Evolutionary conservation across 2,329 filamentous ascomycete genomes (phyloP).

Genomic region (Mycosphaerella sp.): DNA sequence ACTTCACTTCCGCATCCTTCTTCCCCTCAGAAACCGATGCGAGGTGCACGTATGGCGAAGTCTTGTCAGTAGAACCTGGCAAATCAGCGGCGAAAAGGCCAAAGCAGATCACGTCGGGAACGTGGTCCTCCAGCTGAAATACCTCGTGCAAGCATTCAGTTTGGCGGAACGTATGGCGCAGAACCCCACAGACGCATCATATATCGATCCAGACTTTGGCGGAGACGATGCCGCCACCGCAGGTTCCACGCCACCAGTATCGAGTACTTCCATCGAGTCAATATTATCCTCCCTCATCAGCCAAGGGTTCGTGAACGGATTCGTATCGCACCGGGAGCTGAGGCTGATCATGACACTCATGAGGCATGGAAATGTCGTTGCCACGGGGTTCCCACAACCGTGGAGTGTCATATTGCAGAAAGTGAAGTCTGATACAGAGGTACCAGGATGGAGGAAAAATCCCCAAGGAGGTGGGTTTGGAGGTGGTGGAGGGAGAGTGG

Average conservation of each 20-base stretch:
- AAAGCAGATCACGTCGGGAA: constrained; percentile 40
- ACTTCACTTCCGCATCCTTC: constrained; percentile 65
- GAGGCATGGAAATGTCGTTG: constrained; percentile 46
- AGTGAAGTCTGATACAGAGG: constrained; percentile 54
- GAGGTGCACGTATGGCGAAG: constrained; percentile 80
- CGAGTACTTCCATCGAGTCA: constrained; percentile 56
- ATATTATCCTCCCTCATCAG: constrained; percentile 70
- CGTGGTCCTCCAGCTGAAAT: constrained; percentile 66
- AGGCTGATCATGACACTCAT: constrained; percentile 79
- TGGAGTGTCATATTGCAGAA: constrained; percentile 62
- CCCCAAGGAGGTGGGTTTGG: constrained; percentile 21
- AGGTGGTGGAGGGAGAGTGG: constrained; percentile 46
- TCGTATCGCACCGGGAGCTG: constrained; percentile 68
- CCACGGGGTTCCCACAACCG: constrained; percentile 69
- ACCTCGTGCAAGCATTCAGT: constrained; percentile 58
- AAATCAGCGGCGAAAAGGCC: constrained; percentile 67
- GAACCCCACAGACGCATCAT: constrained; percentile 32
- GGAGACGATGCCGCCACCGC: constrained; percentile 26
- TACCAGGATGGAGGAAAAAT: constrained; percentile 68
- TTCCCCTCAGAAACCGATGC: constrained; percentile 69
- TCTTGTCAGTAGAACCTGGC: constrained; percentile 69
- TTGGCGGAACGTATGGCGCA: constrained; percentile 56
- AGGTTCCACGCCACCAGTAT: constrained; percentile 34
- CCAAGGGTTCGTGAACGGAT: constrained; percentile 76
- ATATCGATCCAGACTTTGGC: constrained; percentile 44